A percentile compares a stretch with the other conserved stretches of the same genome.
These are phyloP conservation scores for Chaetomium strumarium DNA, from an alignment of 2,329 filamentous ascomycete species.

Conservation along the genomic window DNA sequence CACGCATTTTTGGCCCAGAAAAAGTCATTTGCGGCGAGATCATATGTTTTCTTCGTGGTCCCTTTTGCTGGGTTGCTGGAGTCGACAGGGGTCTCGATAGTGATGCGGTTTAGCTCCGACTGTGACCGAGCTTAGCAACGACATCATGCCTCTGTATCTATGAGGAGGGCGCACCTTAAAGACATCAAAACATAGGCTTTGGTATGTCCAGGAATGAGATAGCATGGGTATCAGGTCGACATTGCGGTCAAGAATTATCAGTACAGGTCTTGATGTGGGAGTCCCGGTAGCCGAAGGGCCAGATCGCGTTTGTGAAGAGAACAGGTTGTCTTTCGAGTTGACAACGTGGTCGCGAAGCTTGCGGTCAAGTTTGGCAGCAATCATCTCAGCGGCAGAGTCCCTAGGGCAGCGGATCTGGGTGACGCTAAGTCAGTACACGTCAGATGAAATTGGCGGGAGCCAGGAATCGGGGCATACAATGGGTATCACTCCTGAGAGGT, in stretches of 20 bases:
- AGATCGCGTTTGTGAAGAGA: slow-evolving; percentile 57
- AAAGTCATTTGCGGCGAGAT: slow-evolving; percentile 83
- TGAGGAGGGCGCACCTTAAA: slow-evolving; percentile 30
- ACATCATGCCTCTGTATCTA: slow-evolving; percentile 31
- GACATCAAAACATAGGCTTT: slow-evolving; percentile 70
- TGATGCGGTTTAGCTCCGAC: slow-evolving; percentile 74
- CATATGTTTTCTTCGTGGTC: slow-evolving; percentile 80
- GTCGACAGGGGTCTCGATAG: slow-evolving; percentile 76
- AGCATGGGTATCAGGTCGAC: slow-evolving; percentile 96
- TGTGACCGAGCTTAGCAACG: slow-evolving; percentile 67
- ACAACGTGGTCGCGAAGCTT: slow-evolving; percentile 95
- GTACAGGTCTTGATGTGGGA: slow-evolving; percentile 72
- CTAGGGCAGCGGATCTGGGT: slow-evolving; percentile 64
- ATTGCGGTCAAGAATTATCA: slow-evolving; percentile 91
- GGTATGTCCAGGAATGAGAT: slow-evolving; percentile 82
- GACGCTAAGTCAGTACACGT: slow-evolving; percentile 3
- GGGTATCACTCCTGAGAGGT: slow-evolving; percentile 67
- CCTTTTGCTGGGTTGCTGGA: slow-evolving; percentile 69
- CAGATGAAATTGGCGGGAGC: background rate
- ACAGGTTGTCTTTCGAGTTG: slow-evolving; percentile 96
- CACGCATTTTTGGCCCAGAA: slow-evolving; percentile 95
- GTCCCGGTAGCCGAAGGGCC: slow-evolving; percentile 52
- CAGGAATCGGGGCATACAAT: slow-evolving; percentile 55
- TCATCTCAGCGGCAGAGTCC: slow-evolving; percentile 87
- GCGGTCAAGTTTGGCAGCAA: slow-evolving; percentile 86